A percentile compares a stretch with the other conserved stretches of the same genome.
phyloP scores from a whole-genome alignment of 1,139 yeast genomes.

The Kodamaea arcana region DNA sequence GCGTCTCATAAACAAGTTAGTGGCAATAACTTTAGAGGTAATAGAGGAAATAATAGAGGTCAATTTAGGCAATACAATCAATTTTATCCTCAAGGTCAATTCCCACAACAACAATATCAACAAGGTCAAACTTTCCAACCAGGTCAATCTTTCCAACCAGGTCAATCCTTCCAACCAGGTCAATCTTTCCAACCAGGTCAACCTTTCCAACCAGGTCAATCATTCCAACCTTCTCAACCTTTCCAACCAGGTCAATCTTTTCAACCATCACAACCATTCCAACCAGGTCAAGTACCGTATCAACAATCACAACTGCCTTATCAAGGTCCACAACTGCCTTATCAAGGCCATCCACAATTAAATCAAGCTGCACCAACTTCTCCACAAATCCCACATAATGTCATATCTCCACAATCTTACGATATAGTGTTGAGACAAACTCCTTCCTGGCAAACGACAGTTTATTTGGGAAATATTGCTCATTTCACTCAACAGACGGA shows the following conservation, averaged over 20 bases:
- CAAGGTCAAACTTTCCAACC: conserved; percentile 7
- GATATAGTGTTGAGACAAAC: conserved; percentile 72
- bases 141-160: conserved; percentile 6
- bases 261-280: conserved; percentile 5
- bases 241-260: conserved; percentile 24
- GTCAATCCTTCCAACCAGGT: conserved; percentile 9
- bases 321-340: conserved; percentile 7
- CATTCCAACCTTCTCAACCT: conserved; percentile 9
- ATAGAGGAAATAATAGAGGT: conserved; percentile 12
- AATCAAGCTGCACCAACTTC: conserved; percentile 4
- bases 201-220: conserved; percentile 3
- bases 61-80: conserved; percentile 13
- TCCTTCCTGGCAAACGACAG: conserved; percentile 85
- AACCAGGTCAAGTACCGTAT: conserved; percentile 13
- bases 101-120: conserved; percentile 7
- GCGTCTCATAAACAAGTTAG: conserved; percentile 65
- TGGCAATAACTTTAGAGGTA: conserved; percentile 6
- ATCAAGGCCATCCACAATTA: conserved; percentile 1
- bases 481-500: conserved; percentile 72
- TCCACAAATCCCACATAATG: conserved; percentile 6
- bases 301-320: conserved; percentile 9
- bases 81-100: conserved; percentile 10
- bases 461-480: conserved; percentile 81
- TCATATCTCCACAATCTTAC: conserved; percentile 53
- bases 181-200: conserved; percentile 9